Evolutionary conservation across 2,329 filamentous ascomycete genomes (phyloP), one percentile per base, ranked within the genome.

Genomic region (Aspergillus puulaauensis): DNA sequence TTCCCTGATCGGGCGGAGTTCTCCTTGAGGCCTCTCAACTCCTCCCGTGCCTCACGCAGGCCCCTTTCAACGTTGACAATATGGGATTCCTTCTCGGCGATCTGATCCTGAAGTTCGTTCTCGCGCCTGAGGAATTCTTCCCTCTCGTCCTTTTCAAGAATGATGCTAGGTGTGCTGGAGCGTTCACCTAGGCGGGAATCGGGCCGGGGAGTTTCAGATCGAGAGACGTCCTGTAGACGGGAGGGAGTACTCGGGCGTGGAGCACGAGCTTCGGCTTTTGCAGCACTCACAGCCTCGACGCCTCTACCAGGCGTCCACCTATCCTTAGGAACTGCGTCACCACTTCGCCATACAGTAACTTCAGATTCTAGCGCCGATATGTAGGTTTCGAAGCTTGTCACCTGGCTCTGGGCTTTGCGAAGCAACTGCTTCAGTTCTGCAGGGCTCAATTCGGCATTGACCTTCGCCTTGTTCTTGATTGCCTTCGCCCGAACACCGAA

Each of bases 391-490:
- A 96, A 98, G 15, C 86, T 93, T 21, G 90, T 91, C 64, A 95
- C 88, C 73, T 97, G 93, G 52, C 85, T 86, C 76, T 96, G 93
- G 14, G 92, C 91, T 77, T 96, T 96, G 78, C 91, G 93, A 73
- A 99, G 86, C 70, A 97, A 83, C 50, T 87, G 83, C 79, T 98
- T 99, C 81, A 99, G 86, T 77, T 99, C 95, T 12, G 92, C 87
- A 46, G 95, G 95, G 70, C 93, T 98, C 68, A 99, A 85, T 76
- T 99, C 95, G 46, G 93, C 93, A 73, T 99, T 99, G 84, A 99
- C 90, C 88, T 98, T 99, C 77, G 95, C 95, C 83, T 98, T 98
- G 82, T 98, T 98, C 88, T 98, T 97, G 81, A 99, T 99, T 0
- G 91, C 90, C 82, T 99, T 99, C 57, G 95, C 95, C 73, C 95